Evolutionary conservation across 306 rosid species (phyloP).

Genomic region (Glycyrrhiza uralensis): DNA sequence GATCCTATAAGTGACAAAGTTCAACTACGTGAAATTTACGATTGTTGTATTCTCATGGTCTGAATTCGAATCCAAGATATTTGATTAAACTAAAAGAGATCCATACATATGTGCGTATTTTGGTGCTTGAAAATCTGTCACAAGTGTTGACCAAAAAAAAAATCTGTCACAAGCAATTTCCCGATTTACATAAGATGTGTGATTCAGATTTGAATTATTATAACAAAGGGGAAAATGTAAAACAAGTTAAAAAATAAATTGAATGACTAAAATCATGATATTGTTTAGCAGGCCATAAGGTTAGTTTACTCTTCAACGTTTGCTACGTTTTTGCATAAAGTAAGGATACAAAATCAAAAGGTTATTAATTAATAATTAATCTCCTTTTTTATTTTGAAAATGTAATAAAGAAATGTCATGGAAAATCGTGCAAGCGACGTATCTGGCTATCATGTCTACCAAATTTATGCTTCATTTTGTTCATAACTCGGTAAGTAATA

Average conservation of each 20-base stretch:
- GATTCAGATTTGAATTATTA: neutral
- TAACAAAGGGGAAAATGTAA: neutral
- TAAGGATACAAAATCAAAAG: conserved; percentile 10
- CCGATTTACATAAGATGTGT: neutral
- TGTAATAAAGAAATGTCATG: conserved; percentile 16
- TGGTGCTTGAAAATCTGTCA: neutral
- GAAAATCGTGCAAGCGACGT: conserved; percentile 32
- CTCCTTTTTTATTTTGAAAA: neutral
- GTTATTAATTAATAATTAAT: neutral
- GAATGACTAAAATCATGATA: too few relatives aligned
- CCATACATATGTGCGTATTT: conserved; percentile 6
- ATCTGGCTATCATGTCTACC: conserved; percentile 28
- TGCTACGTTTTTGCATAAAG: conserved; percentile 21
- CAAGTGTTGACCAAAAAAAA: too few relatives aligned
- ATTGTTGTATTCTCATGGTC: neutral
- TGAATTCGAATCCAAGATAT: too few relatives aligned
- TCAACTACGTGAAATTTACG: too few relatives aligned
- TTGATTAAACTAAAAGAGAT: too few relatives aligned
- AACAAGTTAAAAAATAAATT: neutral
- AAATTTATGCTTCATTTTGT: conserved; percentile 11
- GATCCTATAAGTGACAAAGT: too few relatives aligned
- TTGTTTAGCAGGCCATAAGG: neutral
- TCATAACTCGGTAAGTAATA: neutral
- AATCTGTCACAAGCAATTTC: neutral
- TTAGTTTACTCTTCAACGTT: neutral